Evolutionary conservation across 1,284 basidiomycete species (phyloP), one percentile per base, ranked within the genome.

Genomic region (Heterobasidion annosum): DNA sequence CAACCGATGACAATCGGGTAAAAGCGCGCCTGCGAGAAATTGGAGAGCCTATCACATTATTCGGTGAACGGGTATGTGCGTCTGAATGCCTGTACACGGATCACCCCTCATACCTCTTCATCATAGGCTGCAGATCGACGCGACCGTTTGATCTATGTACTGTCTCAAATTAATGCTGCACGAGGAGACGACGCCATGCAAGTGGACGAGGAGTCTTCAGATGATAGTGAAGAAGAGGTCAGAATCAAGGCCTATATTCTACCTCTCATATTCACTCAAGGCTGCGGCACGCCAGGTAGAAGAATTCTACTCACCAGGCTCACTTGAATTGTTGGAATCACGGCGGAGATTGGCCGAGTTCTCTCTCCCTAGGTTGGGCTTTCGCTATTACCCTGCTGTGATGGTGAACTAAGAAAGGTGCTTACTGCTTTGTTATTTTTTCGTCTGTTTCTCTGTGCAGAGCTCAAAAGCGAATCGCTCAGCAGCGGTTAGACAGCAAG

Each of bases 281-380:
- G 25, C 25, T 25, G 25, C 25, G 25, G 25, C 25, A 25, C 25
- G 25, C 25, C 3, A 89, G 77, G 83, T 91, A 65, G 95, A 97
- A 66, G 97, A 99, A 66, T 99, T 99, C 73, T 99, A 95, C 69
- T 91, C 96, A 3, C 90, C 92, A 56, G 96, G 96, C 2, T 82
- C 91, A 1, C 73, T 93, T 8, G 90, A 88, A 59, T 79, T 99
- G 51, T 76, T 98, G 45, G 80, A 89, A 63, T 85, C 94, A 50
- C 79, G 97, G 58, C 78, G 88, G 65, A 79, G 76, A 59, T 83
- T 99, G 62, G 95, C 95, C 53, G 86, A 90, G 68, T 98, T 86
- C 72, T 98, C 96, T 62, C 78, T 99, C 58, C 85, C 86, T 69
- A 91, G 91, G 92, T 94, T 77, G 80, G 84, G 78, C 75, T 81